A percentile compares a stretch with the other conserved stretches of the same genome.
Evolutionary conservation across 2,329 filamentous ascomycete species (phyloP).

Genomic region (Pyricularia sp.): DNA sequence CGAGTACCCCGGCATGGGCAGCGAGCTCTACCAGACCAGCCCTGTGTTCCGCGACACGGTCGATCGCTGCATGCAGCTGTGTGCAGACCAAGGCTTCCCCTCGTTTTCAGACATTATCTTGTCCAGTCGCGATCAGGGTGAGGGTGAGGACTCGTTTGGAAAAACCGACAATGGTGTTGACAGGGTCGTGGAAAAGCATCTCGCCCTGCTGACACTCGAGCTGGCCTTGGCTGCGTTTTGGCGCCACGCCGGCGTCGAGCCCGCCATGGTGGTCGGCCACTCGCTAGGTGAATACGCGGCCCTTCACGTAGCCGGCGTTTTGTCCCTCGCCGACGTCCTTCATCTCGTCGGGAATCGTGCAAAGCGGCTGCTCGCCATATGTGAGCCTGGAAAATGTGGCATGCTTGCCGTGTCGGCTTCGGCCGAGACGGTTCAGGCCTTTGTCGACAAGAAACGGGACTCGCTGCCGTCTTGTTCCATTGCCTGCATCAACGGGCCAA

Average conservation of each 20-base stretch:
- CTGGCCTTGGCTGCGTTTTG: slow-evolving; percentile 33
- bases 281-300: slow-evolving; percentile 58
- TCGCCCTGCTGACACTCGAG: slow-evolving; percentile 27
- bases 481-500: slow-evolving; percentile 56
- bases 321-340: slow-evolving; percentile 51
- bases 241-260: slow-evolving; percentile 26
- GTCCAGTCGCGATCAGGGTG: background rate
- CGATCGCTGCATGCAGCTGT: slow-evolving; percentile 13
- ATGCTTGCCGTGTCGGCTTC: slow-evolving; percentile 24
- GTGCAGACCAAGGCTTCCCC: background rate
- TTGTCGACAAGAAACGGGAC: background rate
- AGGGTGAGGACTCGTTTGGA: background rate
- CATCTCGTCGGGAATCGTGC: slow-evolving; percentile 53
- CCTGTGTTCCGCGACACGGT: slow-evolving; percentile 25
- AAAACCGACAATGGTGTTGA: background rate
- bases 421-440: background rate
- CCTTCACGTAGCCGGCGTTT: slow-evolving; percentile 49
- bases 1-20: slow-evolving; percentile 19
- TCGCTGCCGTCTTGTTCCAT: background rate
- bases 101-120: background rate
- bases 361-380: slow-evolving; percentile 42
- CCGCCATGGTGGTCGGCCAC: slow-evolving; percentile 36
- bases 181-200: slow-evolving; percentile 18
- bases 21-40: slow-evolving; percentile 21
- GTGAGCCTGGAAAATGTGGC: slow-evolving; percentile 26